Evolutionary conservation across 2,329 filamentous ascomycete species (phyloP), one percentile per base, ranked within the genome.

Genomic region (Didymellaceae sp.): DNA sequence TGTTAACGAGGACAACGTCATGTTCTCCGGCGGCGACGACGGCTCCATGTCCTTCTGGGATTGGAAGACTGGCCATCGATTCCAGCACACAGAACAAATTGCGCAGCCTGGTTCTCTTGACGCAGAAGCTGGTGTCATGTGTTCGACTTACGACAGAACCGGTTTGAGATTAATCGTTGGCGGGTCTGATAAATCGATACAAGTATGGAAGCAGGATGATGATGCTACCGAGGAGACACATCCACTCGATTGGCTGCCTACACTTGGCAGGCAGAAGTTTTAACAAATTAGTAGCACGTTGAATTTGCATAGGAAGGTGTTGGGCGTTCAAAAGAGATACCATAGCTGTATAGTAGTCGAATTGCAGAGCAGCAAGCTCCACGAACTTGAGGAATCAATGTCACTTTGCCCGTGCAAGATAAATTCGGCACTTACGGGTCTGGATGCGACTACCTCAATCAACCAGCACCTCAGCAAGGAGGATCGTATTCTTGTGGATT

Each of bases 41-140:
- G 94, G 95, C 31, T 95, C 90, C 26, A 94, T 97, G 80, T 90
- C 86, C 61, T 99, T 99, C 79, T 99, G 92, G 89, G 95, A 99
- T 73, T 99, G 94, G 94, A 97, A 97, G 77, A 89, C 91, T 0
- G 94, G 95, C 0, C 86, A 99, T 71, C 83, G 89, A 38, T 99
- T 94, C 78, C 94, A 99, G 75, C 84, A 86, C 7, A 82, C 93
- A 10, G 92, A 99, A 62, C 96, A 90, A 3, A 90, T 90, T 6
- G 94, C 94, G 0, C 94, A 99, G 72, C 94, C 94, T 0, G 94
- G 94, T 40, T 95, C 90, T 14, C 78, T 99, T 18, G 92, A 97
- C 65, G 94, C 94, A 5, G 94, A 99, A 75, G 87, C 91, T 5
- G 95, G 95, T 44, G 86, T 99, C 62, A 96, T 99, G 88, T 90